phyloP scores from a whole-genome alignment of 768 basidiomycete species.

The Hygrophorus pudorinus region DNA sequence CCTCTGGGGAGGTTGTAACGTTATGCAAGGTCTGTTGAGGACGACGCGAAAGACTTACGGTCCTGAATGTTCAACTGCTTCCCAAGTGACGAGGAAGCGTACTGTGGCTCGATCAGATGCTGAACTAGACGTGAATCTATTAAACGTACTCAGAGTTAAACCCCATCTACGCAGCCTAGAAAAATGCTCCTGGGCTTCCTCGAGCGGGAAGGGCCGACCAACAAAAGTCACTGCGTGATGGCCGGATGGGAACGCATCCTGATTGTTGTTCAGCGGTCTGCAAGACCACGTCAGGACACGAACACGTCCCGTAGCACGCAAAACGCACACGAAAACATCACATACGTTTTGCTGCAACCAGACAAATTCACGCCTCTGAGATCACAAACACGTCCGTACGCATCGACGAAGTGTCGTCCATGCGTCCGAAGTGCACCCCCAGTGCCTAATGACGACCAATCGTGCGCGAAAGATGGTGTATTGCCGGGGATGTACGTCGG shows the following conservation, averaged over 20 bases:
- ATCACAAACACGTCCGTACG: conserved; percentile 67
- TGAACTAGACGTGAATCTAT: neutral
- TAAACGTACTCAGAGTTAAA: conserved; percentile 63
- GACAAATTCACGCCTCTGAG: conserved; percentile 82
- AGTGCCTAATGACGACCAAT: conserved; percentile 53
- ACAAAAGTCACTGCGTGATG: conserved; percentile 71
- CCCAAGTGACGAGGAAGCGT: conserved; percentile 93
- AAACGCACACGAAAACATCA: conserved; percentile 10
- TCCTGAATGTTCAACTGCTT: conserved; percentile 89
- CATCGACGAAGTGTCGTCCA: conserved; percentile 79
- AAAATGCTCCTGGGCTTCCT: conserved; percentile 81
- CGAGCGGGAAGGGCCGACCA: conserved; percentile 82
- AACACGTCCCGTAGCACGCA: neutral
- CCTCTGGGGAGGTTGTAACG: conserved; percentile 42
- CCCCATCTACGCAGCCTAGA: conserved; percentile 79
- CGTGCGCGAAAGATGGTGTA: conserved; percentile 51
- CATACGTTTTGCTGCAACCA: conserved; percentile 75
- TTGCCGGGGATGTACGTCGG: no score
- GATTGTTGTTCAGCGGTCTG: conserved; percentile 63
- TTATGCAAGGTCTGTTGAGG: neutral
- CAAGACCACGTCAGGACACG: conserved; percentile 3
- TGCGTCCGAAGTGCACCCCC: conserved; percentile 46
- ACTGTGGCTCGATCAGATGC: conserved; percentile 33
- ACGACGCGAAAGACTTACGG: conserved; percentile 47
- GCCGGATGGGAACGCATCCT: conserved; percentile 57